Evolutionary conservation across 331 rosid species (phyloP).

Genomic region (Arachis monticola): DNA sequence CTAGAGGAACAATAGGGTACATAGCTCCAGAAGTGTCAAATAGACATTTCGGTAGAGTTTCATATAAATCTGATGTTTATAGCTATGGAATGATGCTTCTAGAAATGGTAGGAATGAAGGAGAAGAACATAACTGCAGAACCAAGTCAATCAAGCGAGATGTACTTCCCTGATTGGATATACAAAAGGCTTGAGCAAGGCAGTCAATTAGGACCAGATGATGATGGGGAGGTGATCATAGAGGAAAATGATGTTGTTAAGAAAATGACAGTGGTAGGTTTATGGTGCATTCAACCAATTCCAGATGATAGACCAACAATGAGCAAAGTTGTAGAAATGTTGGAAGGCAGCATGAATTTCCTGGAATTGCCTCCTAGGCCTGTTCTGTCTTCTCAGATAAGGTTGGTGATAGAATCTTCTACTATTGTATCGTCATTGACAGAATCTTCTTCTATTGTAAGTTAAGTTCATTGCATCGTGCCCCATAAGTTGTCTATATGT

Average conservation of each 20-base stretch:
- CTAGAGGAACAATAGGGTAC: conserved; percentile 52
- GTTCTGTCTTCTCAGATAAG: conserved; percentile 9
- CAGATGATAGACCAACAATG: conserved; percentile 41
- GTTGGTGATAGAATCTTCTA: neutral
- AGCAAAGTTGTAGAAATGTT: conserved; percentile 47
- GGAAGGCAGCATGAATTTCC: conserved; percentile 38
- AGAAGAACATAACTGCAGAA: conserved; percentile 26
- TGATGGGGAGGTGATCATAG: neutral
- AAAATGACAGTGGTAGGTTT: conserved; percentile 41
- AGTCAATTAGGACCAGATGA: neutral
- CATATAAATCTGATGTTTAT: conserved; percentile 48
- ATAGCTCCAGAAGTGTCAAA: conserved; percentile 47
- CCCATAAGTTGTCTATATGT: neutral
- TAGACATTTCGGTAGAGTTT: conserved; percentile 46
- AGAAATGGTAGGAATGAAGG: conserved; percentile 48
- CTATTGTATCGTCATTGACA: neutral
- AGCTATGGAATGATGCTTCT: conserved; percentile 55
- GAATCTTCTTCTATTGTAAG: neutral
- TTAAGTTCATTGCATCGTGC: neutral
- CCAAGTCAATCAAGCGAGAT: conserved; percentile 31
- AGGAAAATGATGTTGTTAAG: conserved; percentile 41
- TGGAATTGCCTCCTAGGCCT: conserved; percentile 43
- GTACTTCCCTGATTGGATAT: conserved; percentile 46
- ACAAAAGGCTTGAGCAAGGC: conserved; percentile 28
- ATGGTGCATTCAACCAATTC: conserved; percentile 49